Conservation (phyloP, 345 rosid species). For the Microthlaspi erraticum region DNA sequence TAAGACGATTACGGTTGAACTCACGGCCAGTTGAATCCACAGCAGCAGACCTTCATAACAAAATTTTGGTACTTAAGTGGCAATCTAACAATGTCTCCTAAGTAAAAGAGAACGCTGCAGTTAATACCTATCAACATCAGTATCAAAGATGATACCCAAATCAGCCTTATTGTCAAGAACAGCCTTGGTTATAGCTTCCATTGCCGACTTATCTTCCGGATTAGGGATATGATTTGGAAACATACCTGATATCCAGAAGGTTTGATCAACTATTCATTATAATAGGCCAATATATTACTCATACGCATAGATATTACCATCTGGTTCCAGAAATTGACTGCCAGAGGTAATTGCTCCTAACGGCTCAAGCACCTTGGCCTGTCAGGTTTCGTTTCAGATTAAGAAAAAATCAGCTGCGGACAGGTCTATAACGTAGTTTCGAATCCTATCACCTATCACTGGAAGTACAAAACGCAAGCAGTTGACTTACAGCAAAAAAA, state of each 20-base stretch:
- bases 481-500: constrained; percentile 83
- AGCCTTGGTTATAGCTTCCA: constrained; percentile 86
- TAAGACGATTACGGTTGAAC: constrained; percentile 89
- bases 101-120: constrained; percentile 15
- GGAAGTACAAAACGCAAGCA: background rate
- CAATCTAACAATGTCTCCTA: constrained; percentile 10
- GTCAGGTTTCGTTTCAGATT: constrained; percentile 34
- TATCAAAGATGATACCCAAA: constrained; percentile 96
- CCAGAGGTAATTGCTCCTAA: constrained; percentile 91
- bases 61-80: constrained; percentile 27
- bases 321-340: constrained; percentile 97
- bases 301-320: constrained; percentile 57
- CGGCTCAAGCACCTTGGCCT: constrained; percentile 97
- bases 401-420: background rate
- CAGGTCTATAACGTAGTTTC: constrained; percentile 3
- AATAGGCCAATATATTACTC: constrained; percentile 22
- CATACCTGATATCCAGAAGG: constrained; percentile 57
- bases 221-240: constrained; percentile 99
- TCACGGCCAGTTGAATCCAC: constrained; percentile 92
- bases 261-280: constrained; percentile 20
- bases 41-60: constrained; percentile 83
- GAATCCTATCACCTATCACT: background rate
- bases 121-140: constrained; percentile 91
- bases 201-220: constrained; percentile 94
- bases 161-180: constrained; percentile 93